Conservation (phyloP, 2,329 filamentous ascomycete species). For the Exophiala lecanii-corni region DNA sequence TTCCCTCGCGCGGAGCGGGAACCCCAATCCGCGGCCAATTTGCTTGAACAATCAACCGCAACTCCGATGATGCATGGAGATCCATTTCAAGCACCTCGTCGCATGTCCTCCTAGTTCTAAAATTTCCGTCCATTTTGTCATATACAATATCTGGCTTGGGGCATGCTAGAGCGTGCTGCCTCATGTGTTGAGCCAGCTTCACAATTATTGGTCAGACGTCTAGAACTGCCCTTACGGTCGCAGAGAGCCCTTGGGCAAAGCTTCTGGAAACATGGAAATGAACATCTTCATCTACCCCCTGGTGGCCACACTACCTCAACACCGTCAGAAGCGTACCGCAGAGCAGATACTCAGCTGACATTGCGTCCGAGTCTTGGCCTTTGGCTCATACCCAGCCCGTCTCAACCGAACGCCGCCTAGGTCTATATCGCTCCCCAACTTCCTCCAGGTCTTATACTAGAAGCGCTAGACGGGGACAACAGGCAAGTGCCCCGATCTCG, state of each 20-base stretch:
- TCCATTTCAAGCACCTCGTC: background rate
- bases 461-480: background rate
- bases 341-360: background rate
- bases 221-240: constrained; percentile 36
- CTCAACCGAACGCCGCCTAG: no score
- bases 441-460: background rate
- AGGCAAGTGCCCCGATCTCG: no score
- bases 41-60: no score
- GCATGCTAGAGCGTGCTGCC: constrained; percentile 50
- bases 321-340: constrained; percentile 3
- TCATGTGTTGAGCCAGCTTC: constrained; percentile 48
- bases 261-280: constrained; percentile 34
- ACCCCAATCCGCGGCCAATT: no score
- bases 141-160: constrained; percentile 25
- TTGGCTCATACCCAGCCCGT: no score
- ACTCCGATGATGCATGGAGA: no score
- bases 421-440: no score
- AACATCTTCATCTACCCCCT: constrained; percentile 30
- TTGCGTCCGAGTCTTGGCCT: background rate
- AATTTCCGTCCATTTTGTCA: background rate
- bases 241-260: constrained; percentile 32
- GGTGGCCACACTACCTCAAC: constrained; percentile 33
- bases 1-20: no score
- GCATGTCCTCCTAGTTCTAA: background rate
- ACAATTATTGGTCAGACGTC: constrained; percentile 41